A percentile compares a stretch with the other conserved stretches of the same genome.
phyloP scores from a whole-genome alignment of 108 stramenopile genomes.

The Pseudonitzschia multistriata region DNA sequence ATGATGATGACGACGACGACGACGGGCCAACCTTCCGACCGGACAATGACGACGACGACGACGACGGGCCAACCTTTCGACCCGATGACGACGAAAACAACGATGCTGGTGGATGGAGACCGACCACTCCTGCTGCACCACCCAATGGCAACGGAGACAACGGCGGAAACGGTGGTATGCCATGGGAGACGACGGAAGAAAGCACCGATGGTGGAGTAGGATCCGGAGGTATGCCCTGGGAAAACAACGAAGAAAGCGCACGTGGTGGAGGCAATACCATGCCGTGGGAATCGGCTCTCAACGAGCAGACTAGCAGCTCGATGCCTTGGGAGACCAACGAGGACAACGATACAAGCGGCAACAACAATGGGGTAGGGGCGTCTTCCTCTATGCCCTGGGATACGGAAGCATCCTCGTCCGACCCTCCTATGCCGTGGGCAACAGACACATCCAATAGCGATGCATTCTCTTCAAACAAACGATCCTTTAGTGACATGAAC shows the following conservation, averaged over 20 bases:
- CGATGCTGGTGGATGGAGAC: slow-evolving; percentile 36
- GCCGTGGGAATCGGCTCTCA: slow-evolving; percentile 14
- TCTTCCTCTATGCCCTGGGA: slow-evolving; percentile 17
- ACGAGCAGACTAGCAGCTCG: neutral
- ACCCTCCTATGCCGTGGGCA: slow-evolving; percentile 17
- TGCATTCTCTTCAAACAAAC: slow-evolving; percentile 9
- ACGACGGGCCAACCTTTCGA: slow-evolving; percentile 13
- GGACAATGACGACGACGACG: neutral
- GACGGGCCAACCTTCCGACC: neutral
- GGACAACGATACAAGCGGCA: neutral
- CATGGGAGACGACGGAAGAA: slow-evolving; percentile 19
- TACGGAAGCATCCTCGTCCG: slow-evolving; percentile 9
- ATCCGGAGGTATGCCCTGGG: slow-evolving; percentile 7
- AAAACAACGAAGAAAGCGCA: neutral
- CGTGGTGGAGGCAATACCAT: neutral
- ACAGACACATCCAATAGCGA: slow-evolving; percentile 14
- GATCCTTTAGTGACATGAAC: slow-evolving; percentile 24
- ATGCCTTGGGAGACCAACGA: slow-evolving; percentile 14
- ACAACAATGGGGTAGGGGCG: slow-evolving; percentile 1
- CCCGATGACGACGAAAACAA: neutral
- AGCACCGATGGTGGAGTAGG: slow-evolving; percentile 15
- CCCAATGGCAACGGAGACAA: neutral
- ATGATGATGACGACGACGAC: slow-evolving; percentile 3
- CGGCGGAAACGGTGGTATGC: slow-evolving; percentile 13
- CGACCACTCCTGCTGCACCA: slow-evolving; percentile 10